These are phyloP conservation scores for Clitocybe nebularis DNA, from an alignment of 1,284 basidiomycete species.

Conservation along the genomic window DNA sequence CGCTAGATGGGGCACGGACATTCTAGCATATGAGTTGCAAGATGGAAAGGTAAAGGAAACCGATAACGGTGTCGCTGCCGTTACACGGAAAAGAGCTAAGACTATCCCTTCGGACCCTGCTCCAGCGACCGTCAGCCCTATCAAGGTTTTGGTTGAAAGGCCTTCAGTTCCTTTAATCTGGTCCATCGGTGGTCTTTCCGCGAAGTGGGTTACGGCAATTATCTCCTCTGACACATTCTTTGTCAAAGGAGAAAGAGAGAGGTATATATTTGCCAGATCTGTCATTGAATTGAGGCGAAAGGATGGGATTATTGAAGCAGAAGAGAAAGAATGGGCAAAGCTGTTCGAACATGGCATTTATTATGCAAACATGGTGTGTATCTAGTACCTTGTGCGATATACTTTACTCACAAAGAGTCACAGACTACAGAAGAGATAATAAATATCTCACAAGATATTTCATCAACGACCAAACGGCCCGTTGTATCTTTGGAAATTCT, in stretches of 20 bases:
- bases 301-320: conserved; percentile 44
- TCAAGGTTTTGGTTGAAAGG: neutral
- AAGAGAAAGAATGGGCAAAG: conserved; percentile 64
- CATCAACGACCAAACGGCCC: conserved; percentile 62
- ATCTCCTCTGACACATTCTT: conserved; percentile 81
- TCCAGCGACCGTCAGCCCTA: neutral
- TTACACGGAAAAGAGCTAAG: conserved; percentile 22
- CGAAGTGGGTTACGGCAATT: conserved; percentile 72
- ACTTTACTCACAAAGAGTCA: conserved; percentile 12
- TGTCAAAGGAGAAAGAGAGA: conserved; percentile 72
- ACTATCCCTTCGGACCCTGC: conserved; percentile 17
- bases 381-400: neutral
- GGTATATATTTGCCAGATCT: conserved; percentile 75
- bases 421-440: conserved; percentile 78
- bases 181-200: conserved; percentile 65
- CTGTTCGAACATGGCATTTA: conserved; percentile 82
- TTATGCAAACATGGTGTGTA: conserved; percentile 82
- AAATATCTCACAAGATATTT: conserved; percentile 67
- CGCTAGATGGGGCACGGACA: conserved; percentile 79
- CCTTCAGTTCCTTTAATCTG: conserved; percentile 50
- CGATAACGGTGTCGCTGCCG: conserved; percentile 1
- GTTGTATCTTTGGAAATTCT: conserved; percentile 67
- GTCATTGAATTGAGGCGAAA: conserved; percentile 69
- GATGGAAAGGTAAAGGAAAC: conserved; percentile 16
- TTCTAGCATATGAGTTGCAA: conserved; percentile 65